phyloP scores from a whole-genome alignment of 495 filamentous ascomycete species.

The Xylaria telfairii region DNA sequence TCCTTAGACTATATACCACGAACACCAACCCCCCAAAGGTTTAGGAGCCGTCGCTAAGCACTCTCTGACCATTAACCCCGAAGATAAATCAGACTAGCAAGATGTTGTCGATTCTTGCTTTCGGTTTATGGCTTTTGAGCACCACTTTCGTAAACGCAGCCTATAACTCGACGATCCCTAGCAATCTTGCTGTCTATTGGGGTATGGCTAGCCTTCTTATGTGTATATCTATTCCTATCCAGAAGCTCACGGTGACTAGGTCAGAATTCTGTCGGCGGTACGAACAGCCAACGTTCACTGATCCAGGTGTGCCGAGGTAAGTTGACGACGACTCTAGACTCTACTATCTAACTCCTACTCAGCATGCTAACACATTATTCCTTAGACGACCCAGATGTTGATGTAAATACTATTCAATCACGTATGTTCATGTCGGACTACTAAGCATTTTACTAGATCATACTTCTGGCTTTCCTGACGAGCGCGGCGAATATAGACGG shows the following conservation, averaged over 20 bases:
- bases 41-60: neutral
- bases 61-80: neutral
- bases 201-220: constrained; percentile 22
- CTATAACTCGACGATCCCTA: constrained; percentile 54
- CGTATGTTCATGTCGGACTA: neutral
- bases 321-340: constrained; percentile 55
- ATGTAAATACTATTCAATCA: constrained; percentile 3
- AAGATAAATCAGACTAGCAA: neutral
- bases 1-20: neutral
- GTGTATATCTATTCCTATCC: neutral
- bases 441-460: constrained; percentile 53
- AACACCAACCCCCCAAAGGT: neutral
- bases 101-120: constrained; percentile 1
- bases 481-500: neutral
- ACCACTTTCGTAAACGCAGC: constrained; percentile 39
- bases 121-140: neutral
- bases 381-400: constrained; percentile 1
- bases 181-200: constrained; percentile 71
- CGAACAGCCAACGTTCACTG: constrained; percentile 27
- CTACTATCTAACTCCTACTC: constrained; percentile 60
- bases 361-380: constrained; percentile 29
- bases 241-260: neutral
- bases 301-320: constrained; percentile 33
- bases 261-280: constrained; percentile 35
- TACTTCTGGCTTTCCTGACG: constrained; percentile 60